Base-by-base conservation (phyloP, 148 eudicot species). In the Fallopia convolvulus region DNA sequence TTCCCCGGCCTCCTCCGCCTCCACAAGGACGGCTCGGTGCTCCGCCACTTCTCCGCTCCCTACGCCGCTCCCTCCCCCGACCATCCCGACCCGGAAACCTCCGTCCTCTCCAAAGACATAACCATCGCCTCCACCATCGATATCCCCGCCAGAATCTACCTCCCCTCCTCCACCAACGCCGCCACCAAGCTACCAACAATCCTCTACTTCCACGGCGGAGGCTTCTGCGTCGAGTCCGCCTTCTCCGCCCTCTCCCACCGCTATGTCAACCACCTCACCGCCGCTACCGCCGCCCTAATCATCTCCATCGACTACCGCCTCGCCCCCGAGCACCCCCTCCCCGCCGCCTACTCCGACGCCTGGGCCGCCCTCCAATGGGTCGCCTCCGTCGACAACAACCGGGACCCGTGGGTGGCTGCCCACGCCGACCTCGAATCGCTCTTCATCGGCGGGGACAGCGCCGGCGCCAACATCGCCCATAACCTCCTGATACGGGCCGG, bases 121-220 rank as follows among this genome's bases (percentile, higher is more conserved):
- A 0, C 47, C 47, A 9, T 44, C 1, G 4, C 39, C 39, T 9
- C 47, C 47, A n/a, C n/a, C n/a, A n/a, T 44, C 47, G 11, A 9
- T 9, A 44, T 44, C 47, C 46, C 46, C 11, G 47, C 47, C 47
- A 44, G 47, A 11, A 44, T 44, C 47, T 44, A 44, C 47, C 47
- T 6, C 11, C 47, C 47, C 47, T 44, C 47, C 47, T 8, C 47
- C 47, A 26, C 30, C 0, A 26, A 26, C 30, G 8, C 47, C 47
- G 2, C 47, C 11, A 11, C 47, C 47, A 44, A 44, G 47, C 47
- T 44, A 44, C 47, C 47, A 9, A 6, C 7, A 44, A 44, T 52
- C 58, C 18, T 88, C 76, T 84, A 88, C 81, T 79, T 53, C 80
- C 89, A 86, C 9, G 85, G 88, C 12, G 91, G 89, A 13, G 87